Evolutionary conservation across 2,329 filamentous ascomycete species (phyloP).

Genomic region (Leptosphaerulina australis): DNA sequence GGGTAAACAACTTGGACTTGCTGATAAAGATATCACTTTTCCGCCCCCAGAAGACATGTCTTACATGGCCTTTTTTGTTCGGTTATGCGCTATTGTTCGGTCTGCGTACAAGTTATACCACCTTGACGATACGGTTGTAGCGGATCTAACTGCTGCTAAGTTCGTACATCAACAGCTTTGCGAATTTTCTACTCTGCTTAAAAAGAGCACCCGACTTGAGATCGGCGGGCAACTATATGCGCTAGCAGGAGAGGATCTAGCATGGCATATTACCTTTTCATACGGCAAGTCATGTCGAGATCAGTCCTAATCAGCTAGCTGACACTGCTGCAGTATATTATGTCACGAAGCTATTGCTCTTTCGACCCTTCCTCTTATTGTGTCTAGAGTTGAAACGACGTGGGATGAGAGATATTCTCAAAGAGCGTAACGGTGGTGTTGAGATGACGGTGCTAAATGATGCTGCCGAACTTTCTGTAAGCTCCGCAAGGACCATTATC

Average conservation of each 20-base stretch:
- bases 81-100: constrained; percentile 10
- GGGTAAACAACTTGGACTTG: constrained; percentile 4
- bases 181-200: background rate
- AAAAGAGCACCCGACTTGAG: background rate
- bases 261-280: constrained; percentile 15
- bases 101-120: constrained; percentile 8
- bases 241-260: constrained; percentile 6
- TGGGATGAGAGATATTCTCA: background rate
- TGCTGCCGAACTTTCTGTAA: background rate
- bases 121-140: constrained; percentile 2
- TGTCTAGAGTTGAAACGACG: constrained; percentile 13
- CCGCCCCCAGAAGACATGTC: background rate
- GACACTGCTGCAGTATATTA: background rate
- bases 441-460: constrained; percentile 4
- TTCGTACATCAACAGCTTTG: background rate
- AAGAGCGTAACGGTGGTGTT: constrained; percentile 5
- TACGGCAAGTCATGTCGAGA: background rate
- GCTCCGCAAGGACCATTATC: constrained; percentile 3
- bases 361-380: constrained; percentile 6
- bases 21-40: background rate
- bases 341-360: constrained; percentile 6
- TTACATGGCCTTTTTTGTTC: constrained; percentile 2
- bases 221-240: constrained; percentile 11
- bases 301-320: background rate
- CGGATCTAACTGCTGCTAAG: constrained; percentile 4